Evolutionary conservation across 768 basidiomycete species (phyloP), one percentile per base, ranked within the genome.

Genomic region (Lentinula sp.): DNA sequence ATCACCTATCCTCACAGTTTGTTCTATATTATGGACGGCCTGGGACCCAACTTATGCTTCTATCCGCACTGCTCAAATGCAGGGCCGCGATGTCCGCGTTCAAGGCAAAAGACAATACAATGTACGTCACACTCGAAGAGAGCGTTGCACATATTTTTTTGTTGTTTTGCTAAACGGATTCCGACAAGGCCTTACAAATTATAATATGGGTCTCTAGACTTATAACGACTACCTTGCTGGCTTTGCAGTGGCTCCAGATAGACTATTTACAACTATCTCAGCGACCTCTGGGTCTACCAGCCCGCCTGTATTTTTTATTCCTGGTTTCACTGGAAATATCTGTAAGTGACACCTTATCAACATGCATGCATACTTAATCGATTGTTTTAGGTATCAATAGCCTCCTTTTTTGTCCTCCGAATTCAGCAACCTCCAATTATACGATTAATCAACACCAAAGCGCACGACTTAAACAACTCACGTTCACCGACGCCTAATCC

Each of bases 31-130:
- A 6, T 95, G 93, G 88, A 85, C 85, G 0, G 84, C 81, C 1
- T 96, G 94, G 94, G 86, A 96, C 69, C 93, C 92, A 12, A 90
- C 89, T 18, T 93, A 93, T 71, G 73, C 80, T 23, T 76, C 81
- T 9, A 74, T 83, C 58, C 79, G 80, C 64, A 80, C 75, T 64
- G 85, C 87, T 12, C 81, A 83, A 65, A 74, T 81, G 45, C 90
- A 92, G 75, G 89, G 91, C 2, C 83, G 90, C 18, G 81, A 85
- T 63, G 79, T 92, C 23, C 83, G 88, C 53, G 75, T 90, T 39
- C 79, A 76, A 32, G 89, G 91, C 20, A 89, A 85, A 70, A 72
- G 71, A 8, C 67, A 71, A 61, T 90, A 93, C 68, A 84, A 82
- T 63, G 91, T 88, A 68, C 59, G 86, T 72, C 18, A 18, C 50